Percentiles rank a stretch among this genome's conserved stretches.
Evolutionary conservation across 2,329 filamentous ascomycete species (phyloP).

Genomic region (Neopestalotiopsis rosae): DNA sequence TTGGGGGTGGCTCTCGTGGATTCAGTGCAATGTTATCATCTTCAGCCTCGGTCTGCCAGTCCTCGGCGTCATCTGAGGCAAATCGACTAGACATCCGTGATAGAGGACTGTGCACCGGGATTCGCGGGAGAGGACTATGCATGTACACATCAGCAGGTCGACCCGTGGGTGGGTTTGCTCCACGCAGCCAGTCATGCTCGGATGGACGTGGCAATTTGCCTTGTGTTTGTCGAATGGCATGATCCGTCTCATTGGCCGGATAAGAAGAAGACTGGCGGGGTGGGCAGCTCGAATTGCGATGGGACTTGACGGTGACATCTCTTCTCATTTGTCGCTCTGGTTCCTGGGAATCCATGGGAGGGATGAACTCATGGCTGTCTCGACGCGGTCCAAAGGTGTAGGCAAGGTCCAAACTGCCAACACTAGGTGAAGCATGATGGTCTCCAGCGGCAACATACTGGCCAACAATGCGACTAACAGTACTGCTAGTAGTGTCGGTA

Average conservation of each 20-base stretch:
- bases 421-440: conserved; percentile 15
- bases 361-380: conserved; percentile 15
- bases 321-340: not conserved
- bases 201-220: not conserved
- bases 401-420: conserved; percentile 17
- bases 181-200: not conserved
- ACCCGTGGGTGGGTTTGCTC: not conserved
- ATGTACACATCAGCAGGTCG: not conserved
- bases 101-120: not conserved
- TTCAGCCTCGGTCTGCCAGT: conserved; percentile 8
- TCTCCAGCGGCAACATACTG: conserved; percentile 30
- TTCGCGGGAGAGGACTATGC: not conserved
- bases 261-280: not conserved
- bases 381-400: conserved; percentile 15
- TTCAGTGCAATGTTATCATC: not conserved
- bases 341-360: conserved; percentile 19
- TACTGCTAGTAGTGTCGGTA: conserved; percentile 27
- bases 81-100: not conserved
- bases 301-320: not conserved
- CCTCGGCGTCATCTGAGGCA: not conserved
- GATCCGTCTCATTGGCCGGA: not conserved
- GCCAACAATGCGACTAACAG: conserved; percentile 38
- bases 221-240: not conserved
- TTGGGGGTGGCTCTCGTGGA: not conserved
- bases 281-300: not conserved